A percentile compares a stretch with the other conserved stretches of the same genome.
Conservation (phyloP, 176 grass and related monocot genomes). For the Tillandsia fasciculata region DNA sequence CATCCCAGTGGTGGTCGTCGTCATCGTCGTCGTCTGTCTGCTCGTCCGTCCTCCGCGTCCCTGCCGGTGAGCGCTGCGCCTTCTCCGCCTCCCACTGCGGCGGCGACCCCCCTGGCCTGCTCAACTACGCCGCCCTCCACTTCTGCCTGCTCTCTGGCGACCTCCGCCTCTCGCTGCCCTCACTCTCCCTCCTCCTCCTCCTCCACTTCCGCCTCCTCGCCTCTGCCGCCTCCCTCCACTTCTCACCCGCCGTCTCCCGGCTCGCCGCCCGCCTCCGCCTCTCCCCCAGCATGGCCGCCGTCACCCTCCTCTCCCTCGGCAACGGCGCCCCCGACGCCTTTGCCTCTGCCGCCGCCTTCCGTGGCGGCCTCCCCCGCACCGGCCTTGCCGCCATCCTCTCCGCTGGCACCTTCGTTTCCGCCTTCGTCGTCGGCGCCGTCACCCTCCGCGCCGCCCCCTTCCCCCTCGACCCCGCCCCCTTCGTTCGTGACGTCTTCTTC, state of each 20-base stretch:
- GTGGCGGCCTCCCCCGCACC: conserved; percentile 31
- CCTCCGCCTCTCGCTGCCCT: conserved; percentile 41
- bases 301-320: conserved; percentile 84
- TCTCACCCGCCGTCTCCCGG: conserved; percentile 59
- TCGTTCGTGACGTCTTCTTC: conserved; percentile 77
- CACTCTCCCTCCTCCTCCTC: conserved; percentile 37
- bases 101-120: conserved; percentile 28
- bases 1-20: conserved; percentile 8
- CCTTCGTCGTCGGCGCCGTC: conserved; percentile 72
- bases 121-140: conserved; percentile 66
- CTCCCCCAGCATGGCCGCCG: conserved; percentile 78
- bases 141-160: conserved; percentile 36
- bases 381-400: conserved; percentile 68
- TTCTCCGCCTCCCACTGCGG: conserved; percentile 14
- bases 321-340: conserved; percentile 84
- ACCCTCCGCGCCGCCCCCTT: conserved; percentile 58
- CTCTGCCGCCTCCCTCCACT: conserved; percentile 35
- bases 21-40: not conserved
- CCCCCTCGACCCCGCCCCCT: conserved; percentile 44
- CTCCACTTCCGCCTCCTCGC: conserved; percentile 74
- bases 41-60: conserved; percentile 8
- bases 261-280: conserved; percentile 52
- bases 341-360: conserved; percentile 62
- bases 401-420: conserved; percentile 74
- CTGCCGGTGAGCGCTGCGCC: not conserved